These are phyloP conservation scores for Gossypium herbaceum DNA, from an alignment of 345 rosid genomes.

Conservation along the genomic window DNA sequence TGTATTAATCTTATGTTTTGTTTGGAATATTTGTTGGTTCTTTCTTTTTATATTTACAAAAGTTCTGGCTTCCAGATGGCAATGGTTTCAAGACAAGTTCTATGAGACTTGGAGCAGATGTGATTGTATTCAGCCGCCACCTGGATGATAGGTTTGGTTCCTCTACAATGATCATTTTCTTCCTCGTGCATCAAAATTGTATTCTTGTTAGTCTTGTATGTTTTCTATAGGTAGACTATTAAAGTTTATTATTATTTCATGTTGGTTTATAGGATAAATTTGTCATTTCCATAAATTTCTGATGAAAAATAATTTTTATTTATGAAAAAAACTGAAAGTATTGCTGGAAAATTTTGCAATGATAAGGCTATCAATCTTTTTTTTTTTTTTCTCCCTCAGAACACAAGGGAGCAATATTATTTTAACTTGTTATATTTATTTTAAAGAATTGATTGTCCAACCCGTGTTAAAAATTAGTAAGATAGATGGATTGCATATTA, in stretches of 20 bases:
- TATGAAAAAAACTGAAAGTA: neutral
- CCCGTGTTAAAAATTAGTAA: neutral
- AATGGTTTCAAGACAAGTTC: slow-evolving; percentile 98
- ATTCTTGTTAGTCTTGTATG: neutral
- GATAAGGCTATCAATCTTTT: neutral
- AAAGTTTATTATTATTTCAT: neutral
- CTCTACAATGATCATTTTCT: neutral
- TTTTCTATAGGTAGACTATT: neutral
- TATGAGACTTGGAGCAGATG: slow-evolving; percentile 98
- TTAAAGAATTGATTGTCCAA: neutral
- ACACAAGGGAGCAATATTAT: neutral
- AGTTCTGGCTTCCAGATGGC: slow-evolving; percentile 64
- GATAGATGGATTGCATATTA: neutral
- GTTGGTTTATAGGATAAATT: neutral
- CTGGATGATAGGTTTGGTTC: slow-evolving; percentile 50
- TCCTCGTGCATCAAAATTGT: slow-evolving; percentile 1
- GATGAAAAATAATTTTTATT: neutral
- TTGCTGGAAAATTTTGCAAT: neutral
- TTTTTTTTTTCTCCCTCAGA: neutral
- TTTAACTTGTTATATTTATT: neutral
- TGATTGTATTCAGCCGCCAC: slow-evolving; percentile 81
- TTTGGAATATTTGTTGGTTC: slow-evolving; percentile 17
- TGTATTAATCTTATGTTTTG: slow-evolving; percentile 40
- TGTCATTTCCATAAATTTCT: neutral
- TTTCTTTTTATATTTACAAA: slow-evolving; percentile 18